Evolutionary conservation across 1,284 basidiomycete species (phyloP).

Genomic region (Apiotrichum montevideense): DNA sequence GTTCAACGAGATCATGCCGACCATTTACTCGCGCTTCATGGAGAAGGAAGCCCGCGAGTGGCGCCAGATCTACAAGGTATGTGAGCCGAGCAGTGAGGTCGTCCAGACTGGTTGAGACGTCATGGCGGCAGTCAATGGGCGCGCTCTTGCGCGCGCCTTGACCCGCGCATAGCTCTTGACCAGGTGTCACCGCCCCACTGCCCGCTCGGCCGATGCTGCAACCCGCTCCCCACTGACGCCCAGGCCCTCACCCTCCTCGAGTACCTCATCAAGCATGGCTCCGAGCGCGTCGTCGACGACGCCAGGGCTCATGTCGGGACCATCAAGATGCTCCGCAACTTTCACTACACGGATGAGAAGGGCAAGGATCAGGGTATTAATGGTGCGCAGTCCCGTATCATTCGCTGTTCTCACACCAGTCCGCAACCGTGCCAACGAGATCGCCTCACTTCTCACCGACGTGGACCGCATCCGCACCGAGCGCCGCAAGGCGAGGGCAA

Average conservation of each 20-base stretch:
- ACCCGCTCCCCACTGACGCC: neutral
- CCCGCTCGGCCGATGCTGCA: too few relatives aligned
- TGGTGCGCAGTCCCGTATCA: slow-evolving; percentile 52
- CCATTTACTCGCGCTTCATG: slow-evolving; percentile 90
- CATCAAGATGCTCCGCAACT: slow-evolving; percentile 94
- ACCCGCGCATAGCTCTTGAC: too few relatives aligned
- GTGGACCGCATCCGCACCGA: slow-evolving; percentile 85
- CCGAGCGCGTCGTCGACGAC: slow-evolving; percentile 95
- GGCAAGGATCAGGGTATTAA: slow-evolving; percentile 99
- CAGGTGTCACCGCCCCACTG: too few relatives aligned
- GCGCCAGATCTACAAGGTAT: slow-evolving; percentile 97
- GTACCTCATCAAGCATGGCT: slow-evolving; percentile 96
- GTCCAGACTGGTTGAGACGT: too few relatives aligned
- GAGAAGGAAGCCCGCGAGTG: slow-evolving; percentile 98
- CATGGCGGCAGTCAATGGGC: too few relatives aligned
- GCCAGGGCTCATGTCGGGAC: slow-evolving; percentile 90
- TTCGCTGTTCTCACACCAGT: slow-evolving; percentile 3
- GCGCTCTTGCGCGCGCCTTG: too few relatives aligned
- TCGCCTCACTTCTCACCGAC: slow-evolving; percentile 81
- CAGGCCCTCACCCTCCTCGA: slow-evolving; percentile 89
- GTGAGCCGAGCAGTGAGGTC: neutral
- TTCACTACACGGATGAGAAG: slow-evolving; percentile 98
- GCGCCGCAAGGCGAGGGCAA: slow-evolving; percentile 86
- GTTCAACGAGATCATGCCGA: slow-evolving; percentile 99
- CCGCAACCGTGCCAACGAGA: slow-evolving; percentile 67